Percentiles rank a stretch among this genome's conserved stretches.
Evolutionary conservation across 495 filamentous ascomycete genomes (phyloP).

Genomic region (Penicillium herquei): DNA sequence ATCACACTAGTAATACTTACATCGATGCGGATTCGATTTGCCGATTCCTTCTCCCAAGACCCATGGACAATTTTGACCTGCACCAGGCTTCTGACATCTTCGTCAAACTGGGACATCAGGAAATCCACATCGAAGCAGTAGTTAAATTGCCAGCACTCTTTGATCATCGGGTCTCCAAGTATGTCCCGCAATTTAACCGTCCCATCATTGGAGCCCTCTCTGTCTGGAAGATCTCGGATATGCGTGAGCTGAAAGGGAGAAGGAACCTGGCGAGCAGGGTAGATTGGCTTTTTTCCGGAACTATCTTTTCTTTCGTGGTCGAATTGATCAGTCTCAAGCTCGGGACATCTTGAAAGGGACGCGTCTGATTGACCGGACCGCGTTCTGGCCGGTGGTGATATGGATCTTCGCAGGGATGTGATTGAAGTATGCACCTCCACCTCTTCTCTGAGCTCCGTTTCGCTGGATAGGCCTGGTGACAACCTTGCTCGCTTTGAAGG

Average conservation of each 20-base stretch:
- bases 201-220: conserved; percentile 58
- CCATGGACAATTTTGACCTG: conserved; percentile 80
- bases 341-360: conserved; percentile 1
- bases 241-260: conserved; percentile 77
- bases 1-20: no score
- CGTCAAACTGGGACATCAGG: conserved; percentile 65
- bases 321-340: not conserved
- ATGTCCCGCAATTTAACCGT: conserved; percentile 68
- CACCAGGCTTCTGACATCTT: conserved; percentile 62
- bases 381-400: conserved; percentile 29
- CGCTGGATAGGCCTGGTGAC: not conserved
- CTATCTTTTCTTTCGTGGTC: not conserved
- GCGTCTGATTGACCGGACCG: conserved; percentile 5
- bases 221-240: conserved; percentile 61
- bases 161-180: conserved; percentile 77
- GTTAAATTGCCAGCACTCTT: conserved; percentile 89
- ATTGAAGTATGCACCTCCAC: conserved; percentile 8
- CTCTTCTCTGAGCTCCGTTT: not conserved
- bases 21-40: conserved; percentile 56
- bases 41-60: conserved; percentile 77
- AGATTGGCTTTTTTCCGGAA: no score
- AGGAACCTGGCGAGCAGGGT: conserved; percentile 17
- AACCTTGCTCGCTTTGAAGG: not conserved
- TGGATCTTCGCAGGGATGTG: conserved; percentile 33
- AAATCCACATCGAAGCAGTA: conserved; percentile 83